Conservation (phyloP, 805 yeast species). For the Yamadazyma phyllophila region DNA sequence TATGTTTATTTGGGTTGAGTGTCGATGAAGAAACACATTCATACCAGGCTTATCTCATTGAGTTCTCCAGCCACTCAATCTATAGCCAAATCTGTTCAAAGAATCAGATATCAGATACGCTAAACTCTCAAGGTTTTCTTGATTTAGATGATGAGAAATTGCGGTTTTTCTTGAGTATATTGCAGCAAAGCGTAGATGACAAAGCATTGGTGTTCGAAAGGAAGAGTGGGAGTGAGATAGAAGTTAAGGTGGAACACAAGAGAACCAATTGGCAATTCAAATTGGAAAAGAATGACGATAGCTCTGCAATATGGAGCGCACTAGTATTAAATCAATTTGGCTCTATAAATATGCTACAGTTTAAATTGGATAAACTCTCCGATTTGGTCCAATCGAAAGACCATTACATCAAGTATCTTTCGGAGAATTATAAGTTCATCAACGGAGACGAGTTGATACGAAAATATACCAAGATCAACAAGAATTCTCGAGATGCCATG, state of each 20-base stretch:
- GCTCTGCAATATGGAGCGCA: conserved; percentile 1
- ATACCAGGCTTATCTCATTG: background rate
- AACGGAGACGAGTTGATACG: conserved; percentile 34
- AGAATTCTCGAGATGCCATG: background rate
- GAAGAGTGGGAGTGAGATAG: background rate
- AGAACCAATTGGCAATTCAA: background rate
- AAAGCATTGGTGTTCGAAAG: background rate
- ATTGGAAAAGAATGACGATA: background rate
- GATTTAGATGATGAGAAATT: conserved; percentile 21
- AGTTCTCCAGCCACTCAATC: background rate
- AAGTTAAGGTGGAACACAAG: background rate
- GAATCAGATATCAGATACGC: background rate
- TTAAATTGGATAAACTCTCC: conserved; percentile 20
- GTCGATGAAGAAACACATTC: background rate
- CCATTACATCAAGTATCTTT: conserved; percentile 28
- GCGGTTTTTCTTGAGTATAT: conserved; percentile 14
- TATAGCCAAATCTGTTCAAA: background rate
- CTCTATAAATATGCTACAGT: conserved; percentile 1
- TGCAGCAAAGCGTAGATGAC: background rate
- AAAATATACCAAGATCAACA: conserved; percentile 22
- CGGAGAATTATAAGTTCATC: conserved; percentile 32
- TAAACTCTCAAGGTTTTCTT: conserved; percentile 23
- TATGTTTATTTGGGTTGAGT: conserved; percentile 3
- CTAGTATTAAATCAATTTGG: conserved; percentile 2
- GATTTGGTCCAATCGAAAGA: conserved; percentile 26